Base-by-base conservation (phyloP, 2,329 filamentous ascomycete species). In the Apiospora malaysiana region DNA sequence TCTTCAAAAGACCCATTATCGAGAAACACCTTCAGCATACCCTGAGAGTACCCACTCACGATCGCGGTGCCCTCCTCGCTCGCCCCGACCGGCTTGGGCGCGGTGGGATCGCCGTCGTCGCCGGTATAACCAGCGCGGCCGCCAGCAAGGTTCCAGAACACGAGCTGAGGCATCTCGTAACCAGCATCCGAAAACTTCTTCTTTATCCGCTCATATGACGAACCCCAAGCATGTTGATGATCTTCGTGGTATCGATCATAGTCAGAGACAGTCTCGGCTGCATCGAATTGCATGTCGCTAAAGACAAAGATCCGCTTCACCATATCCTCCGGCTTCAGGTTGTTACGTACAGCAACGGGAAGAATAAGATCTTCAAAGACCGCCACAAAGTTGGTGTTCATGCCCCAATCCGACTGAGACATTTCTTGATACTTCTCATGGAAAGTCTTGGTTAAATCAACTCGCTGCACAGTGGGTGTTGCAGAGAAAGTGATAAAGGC, bases 221-320 rank as follows among this genome's bases (percentile, higher is more conserved):
- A 84, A 4, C 75, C 78, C 84, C 85, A 87, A 32, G 5, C 4
- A 21, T 14, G 14, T 12, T 5, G 5, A 14, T 37, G 32, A 23
- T 40, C 2, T 16, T 9, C n/a, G 16, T 67, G 12, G 12, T 14
- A 3, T 16, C 0, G 9, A 25, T n/a, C 21, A 16, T 37, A 37
- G 9, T 21, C 5, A 37, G 10, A 10, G 8, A 4, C 9, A 5
- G 2, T 68, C 45, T 72, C 69, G 1, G 83, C 83, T 0, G 71
- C 0, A 72, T 90, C 78, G 75, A 91, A 90, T 63, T 90, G 87
- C 88, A 90, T 90, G 76, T 90, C 88, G 63, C 82, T 86, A 74
- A 90, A 90, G 45, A 90, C 85, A 74, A 91, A 90, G 21, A 91
- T 76, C 4, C 86, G 85, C 79, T 89, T 89, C 21, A 90, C 84